Conservation (phyloP, 208 protist genomes). For the Acanthamoeba healyi region DNA sequence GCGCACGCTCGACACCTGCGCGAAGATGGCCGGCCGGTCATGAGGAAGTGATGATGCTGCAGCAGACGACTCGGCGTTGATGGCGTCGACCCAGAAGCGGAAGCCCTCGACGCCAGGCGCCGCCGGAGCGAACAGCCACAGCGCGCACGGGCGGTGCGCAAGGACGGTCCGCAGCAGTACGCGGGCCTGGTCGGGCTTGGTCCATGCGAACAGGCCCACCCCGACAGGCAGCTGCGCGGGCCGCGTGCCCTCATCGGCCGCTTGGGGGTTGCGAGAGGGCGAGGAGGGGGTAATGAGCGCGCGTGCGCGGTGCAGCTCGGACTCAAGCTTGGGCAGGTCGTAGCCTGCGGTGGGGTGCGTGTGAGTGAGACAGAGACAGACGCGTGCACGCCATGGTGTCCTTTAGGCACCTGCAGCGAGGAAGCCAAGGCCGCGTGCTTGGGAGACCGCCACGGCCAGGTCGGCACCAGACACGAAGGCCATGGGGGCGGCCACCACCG, state of each 20-base stretch:
- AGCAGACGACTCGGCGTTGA: background rate
- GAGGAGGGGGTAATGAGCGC: no score
- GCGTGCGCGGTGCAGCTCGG: conserved; percentile 15
- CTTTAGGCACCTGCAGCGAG: background rate
- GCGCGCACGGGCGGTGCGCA: conserved; percentile 27
- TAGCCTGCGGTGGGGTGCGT: background rate
- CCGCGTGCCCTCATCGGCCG: no score
- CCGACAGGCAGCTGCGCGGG: background rate
- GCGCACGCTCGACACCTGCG: conserved; percentile 37
- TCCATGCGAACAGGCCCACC: conserved; percentile 31
- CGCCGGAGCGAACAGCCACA: conserved; percentile 59
- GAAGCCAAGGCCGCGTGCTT: conserved; percentile 28
- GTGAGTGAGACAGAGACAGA: background rate
- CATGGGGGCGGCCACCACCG: conserved; percentile 8
- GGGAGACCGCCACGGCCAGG: conserved; percentile 48
- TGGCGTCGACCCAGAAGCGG: conserved; percentile 33
- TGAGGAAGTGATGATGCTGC: background rate
- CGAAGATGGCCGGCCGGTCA: background rate
- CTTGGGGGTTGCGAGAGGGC: no score
- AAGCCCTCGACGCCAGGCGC: background rate
- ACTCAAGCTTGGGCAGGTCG: conserved; percentile 41
- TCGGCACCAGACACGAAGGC: conserved; percentile 38
- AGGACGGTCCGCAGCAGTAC: background rate
- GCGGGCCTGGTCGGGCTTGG: background rate
- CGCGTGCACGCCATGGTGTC: background rate